These are phyloP conservation scores for Xylariaceae sp. DNA, from an alignment of 2,329 filamentous ascomycete genomes.

Conservation along the genomic window DNA sequence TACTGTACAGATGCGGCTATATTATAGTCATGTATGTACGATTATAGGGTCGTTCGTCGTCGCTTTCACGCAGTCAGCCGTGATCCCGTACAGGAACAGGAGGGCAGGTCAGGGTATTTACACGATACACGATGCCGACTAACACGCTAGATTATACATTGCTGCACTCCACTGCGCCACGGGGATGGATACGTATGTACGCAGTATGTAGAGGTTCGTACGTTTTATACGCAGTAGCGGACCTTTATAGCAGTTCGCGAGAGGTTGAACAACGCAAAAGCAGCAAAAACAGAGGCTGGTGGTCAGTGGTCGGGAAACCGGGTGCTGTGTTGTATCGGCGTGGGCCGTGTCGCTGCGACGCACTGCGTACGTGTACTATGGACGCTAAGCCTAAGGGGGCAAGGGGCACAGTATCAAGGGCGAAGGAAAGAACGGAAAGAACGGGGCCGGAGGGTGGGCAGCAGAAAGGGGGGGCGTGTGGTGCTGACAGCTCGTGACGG, in stretches of 20 bases:
- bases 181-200: not conserved
- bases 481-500: not conserved
- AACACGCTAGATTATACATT: not conserved
- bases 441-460: too few relatives aligned
- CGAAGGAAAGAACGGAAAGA: not conserved
- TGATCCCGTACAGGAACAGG: too few relatives aligned
- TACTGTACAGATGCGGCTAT: too few relatives aligned
- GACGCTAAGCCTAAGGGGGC: not conserved
- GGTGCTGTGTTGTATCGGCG: not conserved
- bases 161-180: slow-evolving; percentile 15
- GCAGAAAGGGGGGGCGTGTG: not conserved
- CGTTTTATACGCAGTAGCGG: too few relatives aligned
- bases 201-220: not conserved
- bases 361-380: not conserved
- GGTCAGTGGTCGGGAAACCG: too few relatives aligned
- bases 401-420: not conserved
- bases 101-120: too few relatives aligned
- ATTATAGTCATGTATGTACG: too few relatives aligned
- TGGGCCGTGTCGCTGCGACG: not conserved
- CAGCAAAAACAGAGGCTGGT: not conserved
- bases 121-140: not conserved
- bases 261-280: not conserved
- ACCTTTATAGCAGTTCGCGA: too few relatives aligned
- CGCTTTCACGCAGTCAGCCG: too few relatives aligned
- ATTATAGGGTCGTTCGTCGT: too few relatives aligned